Evolutionary conservation across 805 yeast species (phyloP).

Genomic region (Trichomonascus vanleenenianus): DNA sequence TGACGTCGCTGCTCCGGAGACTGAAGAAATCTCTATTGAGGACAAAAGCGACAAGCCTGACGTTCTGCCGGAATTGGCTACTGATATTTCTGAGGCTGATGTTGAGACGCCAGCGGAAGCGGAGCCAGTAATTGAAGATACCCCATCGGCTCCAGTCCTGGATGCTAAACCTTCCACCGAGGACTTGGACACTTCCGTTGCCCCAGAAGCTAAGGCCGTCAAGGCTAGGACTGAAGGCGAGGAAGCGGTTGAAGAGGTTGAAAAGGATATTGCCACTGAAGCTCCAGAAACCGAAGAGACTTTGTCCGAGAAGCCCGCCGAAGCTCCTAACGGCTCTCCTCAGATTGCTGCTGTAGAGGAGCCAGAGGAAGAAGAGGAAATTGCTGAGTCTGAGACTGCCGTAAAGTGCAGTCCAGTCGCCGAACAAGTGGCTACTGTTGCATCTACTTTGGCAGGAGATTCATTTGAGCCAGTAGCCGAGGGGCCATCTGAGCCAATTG

Average conservation of each 20-base stretch:
- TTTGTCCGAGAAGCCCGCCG: too few species aligned
- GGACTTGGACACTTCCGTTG: slow-evolving; percentile 2
- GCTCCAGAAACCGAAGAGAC: too few species aligned
- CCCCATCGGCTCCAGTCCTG: background rate
- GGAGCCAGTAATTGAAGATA: slow-evolving; percentile 6
- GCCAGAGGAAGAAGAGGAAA: too few species aligned
- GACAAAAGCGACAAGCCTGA: slow-evolving; percentile 2
- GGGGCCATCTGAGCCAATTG: background rate
- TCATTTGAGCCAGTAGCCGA: background rate
- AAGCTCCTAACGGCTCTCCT: too few species aligned
- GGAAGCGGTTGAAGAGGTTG: too few species aligned
- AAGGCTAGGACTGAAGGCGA: too few species aligned
- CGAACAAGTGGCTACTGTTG: background rate
- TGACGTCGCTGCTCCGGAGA: slow-evolving; percentile 2
- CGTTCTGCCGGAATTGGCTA: background rate
- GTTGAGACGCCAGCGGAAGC: background rate
- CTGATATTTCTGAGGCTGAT: background rate
- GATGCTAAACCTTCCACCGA: slow-evolving; percentile 1
- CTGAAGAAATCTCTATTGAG: background rate
- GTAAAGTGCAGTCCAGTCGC: background rate
- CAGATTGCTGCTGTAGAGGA: too few species aligned
- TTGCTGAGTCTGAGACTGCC: too few species aligned
- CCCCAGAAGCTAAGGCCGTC: too few species aligned
- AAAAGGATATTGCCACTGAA: too few species aligned
- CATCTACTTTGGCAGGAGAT: background rate